A percentile compares a stretch with the other conserved stretches of the same genome.
Conservation (phyloP, 129 eudicot genomes). For the Logfia minima region DNA sequence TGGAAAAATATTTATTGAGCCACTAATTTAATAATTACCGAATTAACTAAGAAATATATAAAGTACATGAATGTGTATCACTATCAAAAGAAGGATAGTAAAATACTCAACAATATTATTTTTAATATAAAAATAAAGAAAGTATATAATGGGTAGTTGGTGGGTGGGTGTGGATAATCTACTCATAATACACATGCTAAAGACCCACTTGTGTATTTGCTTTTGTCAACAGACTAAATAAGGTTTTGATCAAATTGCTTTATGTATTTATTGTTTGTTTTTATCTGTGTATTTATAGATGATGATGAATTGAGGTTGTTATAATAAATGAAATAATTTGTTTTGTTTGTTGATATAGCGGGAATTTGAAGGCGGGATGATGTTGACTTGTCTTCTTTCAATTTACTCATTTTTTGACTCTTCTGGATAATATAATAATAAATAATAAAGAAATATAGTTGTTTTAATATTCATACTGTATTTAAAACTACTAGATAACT, state of each 20-base stretch:
- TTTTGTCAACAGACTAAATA: not conserved
- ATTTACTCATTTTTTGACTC: not conserved
- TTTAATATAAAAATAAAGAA: not conserved
- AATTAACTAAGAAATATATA: no score
- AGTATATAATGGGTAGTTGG: constrained; percentile 5
- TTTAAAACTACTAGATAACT: no score
- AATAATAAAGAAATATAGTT: no score
- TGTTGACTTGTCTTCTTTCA: constrained; percentile 15
- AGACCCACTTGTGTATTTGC: not conserved
- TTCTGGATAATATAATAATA: no score
- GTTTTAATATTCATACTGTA: no score
- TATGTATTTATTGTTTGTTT: not conserved
- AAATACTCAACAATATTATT: constrained; percentile 10
- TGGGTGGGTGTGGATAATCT: constrained; percentile 18
- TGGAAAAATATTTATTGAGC: no score
- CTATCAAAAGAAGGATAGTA: constrained; percentile 12
- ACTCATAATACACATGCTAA: constrained; percentile 19
- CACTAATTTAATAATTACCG: no score
- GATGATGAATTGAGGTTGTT: not conserved
- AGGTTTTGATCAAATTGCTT: not conserved
- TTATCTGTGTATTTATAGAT: not conserved
- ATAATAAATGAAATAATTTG: not conserved
- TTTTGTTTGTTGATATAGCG: not conserved
- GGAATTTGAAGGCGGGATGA: constrained; percentile 5
- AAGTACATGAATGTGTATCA: not conserved